These are phyloP conservation scores for Paraglomus brasilianum DNA, from an alignment of 192 early-diverging fungal species.

Conservation along the genomic window DNA sequence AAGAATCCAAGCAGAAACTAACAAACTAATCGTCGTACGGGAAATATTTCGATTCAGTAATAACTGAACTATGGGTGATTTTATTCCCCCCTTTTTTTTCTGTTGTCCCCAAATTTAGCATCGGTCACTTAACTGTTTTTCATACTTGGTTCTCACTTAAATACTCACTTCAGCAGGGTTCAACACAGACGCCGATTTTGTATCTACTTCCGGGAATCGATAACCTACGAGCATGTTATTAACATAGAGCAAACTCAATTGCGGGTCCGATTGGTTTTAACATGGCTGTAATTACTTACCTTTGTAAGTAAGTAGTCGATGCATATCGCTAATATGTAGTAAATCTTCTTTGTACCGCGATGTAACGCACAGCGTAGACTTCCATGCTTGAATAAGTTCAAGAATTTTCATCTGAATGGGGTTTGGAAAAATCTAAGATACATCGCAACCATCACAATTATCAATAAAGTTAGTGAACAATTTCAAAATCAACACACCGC, in stretches of 20 bases:
- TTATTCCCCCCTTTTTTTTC: no score
- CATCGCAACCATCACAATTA: neutral
- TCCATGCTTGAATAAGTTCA: conserved; percentile 95
- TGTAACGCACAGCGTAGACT: conserved; percentile 77
- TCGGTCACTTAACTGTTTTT: no score
- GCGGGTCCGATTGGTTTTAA: no score
- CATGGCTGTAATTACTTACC: conserved; percentile 44
- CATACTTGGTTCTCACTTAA: neutral
- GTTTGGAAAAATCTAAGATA: conserved; percentile 50
- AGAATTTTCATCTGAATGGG: conserved; percentile 85
- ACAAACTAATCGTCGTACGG: neutral
- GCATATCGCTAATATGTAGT: conserved; percentile 94
- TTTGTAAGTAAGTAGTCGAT: conserved; percentile 82
- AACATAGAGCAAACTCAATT: conserved; percentile 27
- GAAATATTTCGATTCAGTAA: neutral
- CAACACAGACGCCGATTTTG: conserved; percentile 63
- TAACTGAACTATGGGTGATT: no score
- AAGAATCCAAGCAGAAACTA: neutral
- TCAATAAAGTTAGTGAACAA: neutral
- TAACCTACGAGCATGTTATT: conserved; percentile 55
- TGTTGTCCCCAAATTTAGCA: no score
- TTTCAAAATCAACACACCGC: conserved; percentile 12
- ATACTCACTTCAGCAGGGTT: conserved; percentile 49
- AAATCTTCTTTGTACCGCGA: conserved; percentile 94
- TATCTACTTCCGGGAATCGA: conserved; percentile 66